Evolutionary conservation across 2,329 filamentous ascomycete species (phyloP).

Genomic region (Pseudocercospora macadamiae): DNA sequence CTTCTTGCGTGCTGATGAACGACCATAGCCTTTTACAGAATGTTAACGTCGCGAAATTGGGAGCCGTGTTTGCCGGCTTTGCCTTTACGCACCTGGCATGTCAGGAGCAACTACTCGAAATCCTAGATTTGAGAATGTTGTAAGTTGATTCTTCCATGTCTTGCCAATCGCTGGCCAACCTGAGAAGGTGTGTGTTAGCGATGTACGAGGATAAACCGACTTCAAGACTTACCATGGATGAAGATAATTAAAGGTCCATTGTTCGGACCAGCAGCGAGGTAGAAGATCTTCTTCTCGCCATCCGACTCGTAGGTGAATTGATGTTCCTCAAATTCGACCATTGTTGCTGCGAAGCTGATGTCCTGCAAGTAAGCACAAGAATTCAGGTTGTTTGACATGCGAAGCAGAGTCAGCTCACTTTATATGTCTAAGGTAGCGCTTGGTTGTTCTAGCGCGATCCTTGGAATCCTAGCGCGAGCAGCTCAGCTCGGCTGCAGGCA

Average conservation of each 20-base stretch:
- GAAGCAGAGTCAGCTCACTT: background rate
- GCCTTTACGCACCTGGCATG: constrained; percentile 40
- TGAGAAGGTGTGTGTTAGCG: background rate
- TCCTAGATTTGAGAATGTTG: constrained; percentile 34
- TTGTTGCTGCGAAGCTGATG: background rate
- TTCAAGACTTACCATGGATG: constrained; percentile 27
- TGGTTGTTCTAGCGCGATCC: no score
- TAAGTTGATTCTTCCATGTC: constrained; percentile 42
- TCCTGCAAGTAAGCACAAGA: background rate
- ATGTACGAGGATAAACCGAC: background rate
- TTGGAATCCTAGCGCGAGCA: background rate
- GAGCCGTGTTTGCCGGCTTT: background rate
- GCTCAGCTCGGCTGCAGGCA: background rate
- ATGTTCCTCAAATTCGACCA: constrained; percentile 27
- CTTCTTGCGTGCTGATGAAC: constrained; percentile 35
- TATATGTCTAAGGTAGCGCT: background rate
- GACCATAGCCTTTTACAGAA: constrained; percentile 36
- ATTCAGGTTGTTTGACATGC: background rate
- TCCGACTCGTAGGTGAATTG: constrained; percentile 25
- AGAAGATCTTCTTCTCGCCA: constrained; percentile 32
- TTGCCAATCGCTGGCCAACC: constrained; percentile 43
- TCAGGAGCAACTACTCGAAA: constrained; percentile 37
- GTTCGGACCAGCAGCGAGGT: constrained; percentile 32
- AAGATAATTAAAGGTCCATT: constrained; percentile 35
- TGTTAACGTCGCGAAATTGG: background rate